Evolutionary conservation across 352 stramenopile species (phyloP).

Genomic region (Aphanomyces stellatus): DNA sequence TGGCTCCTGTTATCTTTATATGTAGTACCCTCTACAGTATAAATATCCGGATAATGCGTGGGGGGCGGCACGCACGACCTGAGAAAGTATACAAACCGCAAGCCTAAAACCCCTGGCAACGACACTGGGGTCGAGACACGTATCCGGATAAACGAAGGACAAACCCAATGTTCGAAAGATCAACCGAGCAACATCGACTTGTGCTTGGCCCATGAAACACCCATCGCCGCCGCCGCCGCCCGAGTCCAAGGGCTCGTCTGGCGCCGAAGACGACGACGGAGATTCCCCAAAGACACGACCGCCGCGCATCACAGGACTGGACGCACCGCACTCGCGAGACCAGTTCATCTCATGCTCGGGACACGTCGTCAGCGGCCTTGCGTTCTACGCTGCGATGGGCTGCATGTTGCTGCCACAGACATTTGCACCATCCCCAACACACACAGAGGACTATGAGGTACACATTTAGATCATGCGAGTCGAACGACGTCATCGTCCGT

Average conservation of each 20-base stretch:
- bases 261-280: neutral
- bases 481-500: too few relatives aligned
- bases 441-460: neutral
- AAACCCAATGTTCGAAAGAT: neutral
- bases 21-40: too few relatives aligned
- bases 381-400: slow-evolving; percentile 44
- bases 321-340: slow-evolving; percentile 62
- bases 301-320: slow-evolving; percentile 21
- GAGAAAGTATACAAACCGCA: neutral
- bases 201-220: slow-evolving; percentile 1
- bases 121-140: too few relatives aligned
- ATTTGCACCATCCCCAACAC: neutral
- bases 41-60: neutral
- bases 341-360: slow-evolving; percentile 67
- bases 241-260: neutral
- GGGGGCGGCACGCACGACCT: too few relatives aligned
- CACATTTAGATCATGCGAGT: neutral
- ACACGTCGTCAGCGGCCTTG: slow-evolving; percentile 50
- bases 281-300: neutral
- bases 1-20: too few relatives aligned
- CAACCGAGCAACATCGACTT: neutral
- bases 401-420: too few relatives aligned
- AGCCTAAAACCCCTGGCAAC: neutral
- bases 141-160: neutral
- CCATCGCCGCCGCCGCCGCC: neutral